phyloP scores from a whole-genome alignment of 805 yeast genomes.

The Lachancea waltii region DNA sequence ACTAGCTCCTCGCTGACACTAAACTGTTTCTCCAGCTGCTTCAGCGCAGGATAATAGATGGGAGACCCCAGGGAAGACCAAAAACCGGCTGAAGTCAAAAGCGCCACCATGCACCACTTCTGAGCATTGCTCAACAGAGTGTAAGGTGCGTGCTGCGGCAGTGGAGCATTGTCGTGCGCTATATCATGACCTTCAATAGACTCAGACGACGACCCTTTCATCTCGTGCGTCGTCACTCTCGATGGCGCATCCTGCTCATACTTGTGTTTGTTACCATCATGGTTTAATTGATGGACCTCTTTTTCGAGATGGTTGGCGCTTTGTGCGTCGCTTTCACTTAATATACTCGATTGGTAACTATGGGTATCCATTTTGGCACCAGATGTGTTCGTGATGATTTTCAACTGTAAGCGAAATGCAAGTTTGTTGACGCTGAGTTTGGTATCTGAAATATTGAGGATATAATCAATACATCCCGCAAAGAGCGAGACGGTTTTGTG shows the following conservation, averaged over 20 bases:
- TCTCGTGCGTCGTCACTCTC: neutral
- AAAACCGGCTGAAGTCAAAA: constrained; percentile 36
- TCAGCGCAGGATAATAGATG: constrained; percentile 74
- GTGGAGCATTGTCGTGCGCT: neutral
- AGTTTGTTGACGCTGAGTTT: too few species aligned
- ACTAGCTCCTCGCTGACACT: constrained; percentile 47
- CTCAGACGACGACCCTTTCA: neutral
- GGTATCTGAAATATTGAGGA: too few species aligned
- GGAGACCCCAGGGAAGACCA: constrained; percentile 74
- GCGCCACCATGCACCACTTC: constrained; percentile 29
- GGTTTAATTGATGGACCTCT: neutral
- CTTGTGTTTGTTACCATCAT: neutral
- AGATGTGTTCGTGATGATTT: neutral
- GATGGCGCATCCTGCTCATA: neutral
- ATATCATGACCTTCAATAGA: neutral
- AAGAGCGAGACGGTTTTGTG: neutral
- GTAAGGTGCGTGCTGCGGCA: constrained; percentile 14
- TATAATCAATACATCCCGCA: too few species aligned
- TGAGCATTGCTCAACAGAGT: constrained; percentile 22
- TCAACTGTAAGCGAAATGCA: too few species aligned
- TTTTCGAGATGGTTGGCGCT: neutral
- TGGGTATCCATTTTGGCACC: neutral
- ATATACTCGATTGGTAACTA: neutral
- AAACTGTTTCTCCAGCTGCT: constrained; percentile 49
- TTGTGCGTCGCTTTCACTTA: neutral